Percentiles rank a stretch among this genome's conserved stretches.
Evolutionary conservation across 2,329 filamentous ascomycete species (phyloP).

Genomic region (Anthostomella pinea): DNA sequence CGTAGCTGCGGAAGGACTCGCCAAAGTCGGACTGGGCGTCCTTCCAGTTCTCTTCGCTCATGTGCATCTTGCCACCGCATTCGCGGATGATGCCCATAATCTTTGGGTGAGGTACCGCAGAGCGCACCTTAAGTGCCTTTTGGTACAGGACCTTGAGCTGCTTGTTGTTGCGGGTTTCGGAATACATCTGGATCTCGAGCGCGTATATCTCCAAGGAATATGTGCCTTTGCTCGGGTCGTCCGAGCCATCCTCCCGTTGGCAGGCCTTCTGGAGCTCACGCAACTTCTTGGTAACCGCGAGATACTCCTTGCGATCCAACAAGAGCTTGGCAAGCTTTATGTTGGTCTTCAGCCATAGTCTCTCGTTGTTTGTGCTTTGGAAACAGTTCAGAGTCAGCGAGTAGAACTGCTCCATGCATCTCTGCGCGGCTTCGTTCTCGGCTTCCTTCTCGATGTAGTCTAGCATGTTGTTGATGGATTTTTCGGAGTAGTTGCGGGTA

Average conservation of each 20-base stretch:
- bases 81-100: constrained; percentile 99
- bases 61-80: constrained; percentile 99
- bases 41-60: constrained; percentile 99
- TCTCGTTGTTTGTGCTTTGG: constrained; percentile 95
- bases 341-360: constrained; percentile 96
- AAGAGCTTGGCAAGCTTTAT: constrained; percentile 93
- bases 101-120: constrained; percentile 96
- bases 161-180: constrained; percentile 95
- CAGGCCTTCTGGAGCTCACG: constrained; percentile 86
- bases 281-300: constrained; percentile 75
- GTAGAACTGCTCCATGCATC: constrained; percentile 93
- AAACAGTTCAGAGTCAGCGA: constrained; percentile 90
- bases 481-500: constrained; percentile 97
- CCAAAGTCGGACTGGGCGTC: constrained; percentile 97
- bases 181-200: constrained; percentile 97
- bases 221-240: constrained; percentile 93
- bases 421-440: constrained; percentile 63
- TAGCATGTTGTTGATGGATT: constrained; percentile 99
- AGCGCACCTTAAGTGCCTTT: constrained; percentile 84
- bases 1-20: constrained; percentile 97
- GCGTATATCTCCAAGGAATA: constrained; percentile 96
- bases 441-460: constrained; percentile 95
- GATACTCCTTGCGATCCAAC: constrained; percentile 87
- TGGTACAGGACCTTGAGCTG: constrained; percentile 91
- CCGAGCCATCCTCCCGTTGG: constrained; percentile 79